These are phyloP conservation scores for Fusarium transvaalense DNA, from an alignment of 2,329 filamentous ascomycete genomes.

Conservation along the genomic window DNA sequence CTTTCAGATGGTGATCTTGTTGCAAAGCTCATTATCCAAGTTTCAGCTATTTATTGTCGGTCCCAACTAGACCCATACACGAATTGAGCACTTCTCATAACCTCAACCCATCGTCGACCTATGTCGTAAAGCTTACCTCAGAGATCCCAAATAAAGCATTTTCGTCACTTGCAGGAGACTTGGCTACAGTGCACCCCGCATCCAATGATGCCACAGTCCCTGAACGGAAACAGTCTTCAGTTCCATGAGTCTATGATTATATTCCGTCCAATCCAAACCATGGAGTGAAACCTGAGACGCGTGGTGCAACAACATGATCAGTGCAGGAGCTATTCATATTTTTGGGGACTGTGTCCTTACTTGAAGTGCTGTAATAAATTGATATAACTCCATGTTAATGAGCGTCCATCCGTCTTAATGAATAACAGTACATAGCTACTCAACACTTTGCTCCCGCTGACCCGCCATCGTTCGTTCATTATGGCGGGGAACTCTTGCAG, in stretches of 20 bases:
- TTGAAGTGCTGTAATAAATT: background rate
- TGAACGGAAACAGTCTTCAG: conserved; percentile 33
- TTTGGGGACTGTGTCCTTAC: background rate
- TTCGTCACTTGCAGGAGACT: conserved; percentile 28
- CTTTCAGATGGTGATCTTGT: conserved; percentile 1
- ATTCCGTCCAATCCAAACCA: conserved; percentile 1
- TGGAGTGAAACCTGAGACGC: conserved; percentile 24
- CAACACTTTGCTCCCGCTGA: conserved; percentile 23
- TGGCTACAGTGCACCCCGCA: conserved; percentile 49
- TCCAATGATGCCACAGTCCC: conserved; percentile 45
- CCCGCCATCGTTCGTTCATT: conserved; percentile 34
- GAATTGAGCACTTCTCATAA: conserved; percentile 39
- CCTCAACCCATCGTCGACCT: conserved; percentile 22
- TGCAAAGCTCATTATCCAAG: background rate
- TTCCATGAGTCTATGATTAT: conserved; percentile 23
- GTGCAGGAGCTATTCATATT: conserved; percentile 6
- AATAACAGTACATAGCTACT: background rate
- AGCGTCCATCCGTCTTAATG: background rate
- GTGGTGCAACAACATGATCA: conserved; percentile 9
- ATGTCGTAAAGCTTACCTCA: conserved; percentile 19
- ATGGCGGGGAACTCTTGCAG: conserved; percentile 43
- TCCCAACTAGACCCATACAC: background rate
- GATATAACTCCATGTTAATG: background rate
- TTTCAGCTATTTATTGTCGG: background rate
- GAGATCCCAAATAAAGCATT: conserved; percentile 15